Base-by-base conservation (phyloP, 192 early-diverging fungal species). In the Linnemannia zychae region DNA sequence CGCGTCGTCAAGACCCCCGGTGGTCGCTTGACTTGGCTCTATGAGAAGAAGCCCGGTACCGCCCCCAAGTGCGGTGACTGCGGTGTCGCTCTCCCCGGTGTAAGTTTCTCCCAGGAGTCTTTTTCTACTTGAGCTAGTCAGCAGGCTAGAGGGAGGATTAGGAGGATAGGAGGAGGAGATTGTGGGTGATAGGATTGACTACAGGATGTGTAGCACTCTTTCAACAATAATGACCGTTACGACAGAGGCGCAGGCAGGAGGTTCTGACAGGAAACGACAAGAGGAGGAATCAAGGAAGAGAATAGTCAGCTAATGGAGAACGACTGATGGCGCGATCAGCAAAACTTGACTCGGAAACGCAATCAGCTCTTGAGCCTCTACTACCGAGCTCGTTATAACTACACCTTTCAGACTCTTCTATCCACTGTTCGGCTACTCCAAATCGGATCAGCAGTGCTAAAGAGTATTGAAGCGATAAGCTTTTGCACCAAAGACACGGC, bases 11-110 rank as follows among this genome's bases (percentile, higher is more conserved):
- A 97, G 93, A 97, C 96, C 86, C 96, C 96, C 84, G 96, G 97
- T 90, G 97, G 96, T 90, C 96, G 95, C 90, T 94, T 99, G 79
- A 95, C 94, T 84, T 92, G 93, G 90, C 96, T 95, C 77, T 95
- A 98, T 91, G 94, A 96, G 81, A 95, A 93, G 92, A 99, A 99
- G 96, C 93, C 93, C 78, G 96, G 94, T 87, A 94, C 92, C 88
- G 95, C 93, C 74, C 96, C 97, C 83, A 95, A 95, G 86, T 99
- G 98, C 90, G 98, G 97, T 92, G 98, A 99, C 93, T 98, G 97
- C 90, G 97, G 97, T 89, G 91, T 90, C 75, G 89, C 91, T 68
- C 95, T 99, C 75, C 80, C 97, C 77, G 98, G 98, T 81, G 94
- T 96, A 91, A 90, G 95, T 89, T 63, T 57, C 52, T n/a, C 57